phyloP scores from a whole-genome alignment of 306 rosid genomes.

The Vachellia pachyceras region DNA sequence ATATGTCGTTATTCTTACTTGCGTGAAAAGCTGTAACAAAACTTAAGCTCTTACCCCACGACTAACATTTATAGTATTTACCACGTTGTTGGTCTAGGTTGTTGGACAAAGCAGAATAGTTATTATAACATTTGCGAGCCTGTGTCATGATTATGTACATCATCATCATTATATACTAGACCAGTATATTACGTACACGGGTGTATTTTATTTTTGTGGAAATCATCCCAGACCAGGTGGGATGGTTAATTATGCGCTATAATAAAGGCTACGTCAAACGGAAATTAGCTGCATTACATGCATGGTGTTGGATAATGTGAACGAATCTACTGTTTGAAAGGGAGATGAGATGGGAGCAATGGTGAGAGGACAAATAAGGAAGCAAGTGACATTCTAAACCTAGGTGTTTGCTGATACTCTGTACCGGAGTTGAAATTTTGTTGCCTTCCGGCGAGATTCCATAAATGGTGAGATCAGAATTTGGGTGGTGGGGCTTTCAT shows the following conservation, averaged over 20 bases:
- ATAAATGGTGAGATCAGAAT: neutral
- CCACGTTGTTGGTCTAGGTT: neutral
- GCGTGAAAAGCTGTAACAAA: neutral
- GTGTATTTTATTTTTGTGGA: neutral
- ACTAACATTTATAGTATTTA: constrained; percentile 1
- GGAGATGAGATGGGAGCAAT: neutral
- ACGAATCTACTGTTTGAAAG: neutral
- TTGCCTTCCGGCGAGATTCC: neutral
- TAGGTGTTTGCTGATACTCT: neutral
- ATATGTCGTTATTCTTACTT: neutral
- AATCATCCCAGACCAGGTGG: neutral
- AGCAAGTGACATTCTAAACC: neutral
- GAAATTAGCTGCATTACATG: neutral
- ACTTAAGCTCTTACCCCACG: neutral
- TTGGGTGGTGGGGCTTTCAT: constrained; percentile 27
- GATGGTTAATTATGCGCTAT: neutral
- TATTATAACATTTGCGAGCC: neutral
- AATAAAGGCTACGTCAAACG: neutral
- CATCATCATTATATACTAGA: neutral
- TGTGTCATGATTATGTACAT: neutral
- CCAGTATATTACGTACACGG: neutral
- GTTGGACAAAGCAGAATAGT: neutral
- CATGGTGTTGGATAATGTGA: neutral
- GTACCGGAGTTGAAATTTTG: neutral
- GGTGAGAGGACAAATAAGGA: neutral